phyloP scores from a whole-genome alignment of 2,329 filamentous ascomycete genomes.

The Ceratocystis cacaofunesta region DNA sequence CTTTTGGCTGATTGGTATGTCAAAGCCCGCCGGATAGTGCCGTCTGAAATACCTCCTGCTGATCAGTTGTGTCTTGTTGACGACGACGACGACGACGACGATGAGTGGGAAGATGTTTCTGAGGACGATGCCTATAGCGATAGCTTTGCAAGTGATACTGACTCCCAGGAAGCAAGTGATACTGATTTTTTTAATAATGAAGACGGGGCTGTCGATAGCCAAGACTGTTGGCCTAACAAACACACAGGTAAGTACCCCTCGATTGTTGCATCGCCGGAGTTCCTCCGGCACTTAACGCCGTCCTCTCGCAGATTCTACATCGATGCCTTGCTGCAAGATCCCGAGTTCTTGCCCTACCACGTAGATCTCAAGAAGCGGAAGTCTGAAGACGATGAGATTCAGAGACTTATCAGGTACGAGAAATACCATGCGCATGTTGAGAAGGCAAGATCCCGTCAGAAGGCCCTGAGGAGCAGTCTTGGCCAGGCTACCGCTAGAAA shows the following conservation, averaged over 20 bases:
- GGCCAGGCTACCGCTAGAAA: not conserved
- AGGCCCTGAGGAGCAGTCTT: not conserved
- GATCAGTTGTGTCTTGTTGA: not conserved
- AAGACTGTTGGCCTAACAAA: not conserved
- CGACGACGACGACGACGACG: not conserved
- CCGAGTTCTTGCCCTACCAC: not conserved
- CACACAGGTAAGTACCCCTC: not conserved
- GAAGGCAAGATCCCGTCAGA: not conserved
- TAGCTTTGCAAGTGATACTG: not conserved
- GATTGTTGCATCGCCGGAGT: not conserved
- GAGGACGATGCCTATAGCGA: not conserved
- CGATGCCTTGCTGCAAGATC: not conserved
- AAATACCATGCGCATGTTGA: not conserved
- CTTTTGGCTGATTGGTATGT: not conserved
- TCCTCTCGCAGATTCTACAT: not conserved
- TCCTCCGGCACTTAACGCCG: not conserved
- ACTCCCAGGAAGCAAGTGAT: not conserved
- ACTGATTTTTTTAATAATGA: not conserved
- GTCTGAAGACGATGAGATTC: not conserved
- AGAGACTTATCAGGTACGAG: not conserved
- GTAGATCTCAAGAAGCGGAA: not conserved
- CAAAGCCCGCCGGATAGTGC: not conserved
- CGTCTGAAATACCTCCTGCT: not conserved
- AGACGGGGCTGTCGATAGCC: not conserved
- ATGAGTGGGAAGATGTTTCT: not conserved